These are phyloP conservation scores for Cavenderia fasciculata DNA, from an alignment of 78 protist species.

Conservation along the genomic window DNA sequence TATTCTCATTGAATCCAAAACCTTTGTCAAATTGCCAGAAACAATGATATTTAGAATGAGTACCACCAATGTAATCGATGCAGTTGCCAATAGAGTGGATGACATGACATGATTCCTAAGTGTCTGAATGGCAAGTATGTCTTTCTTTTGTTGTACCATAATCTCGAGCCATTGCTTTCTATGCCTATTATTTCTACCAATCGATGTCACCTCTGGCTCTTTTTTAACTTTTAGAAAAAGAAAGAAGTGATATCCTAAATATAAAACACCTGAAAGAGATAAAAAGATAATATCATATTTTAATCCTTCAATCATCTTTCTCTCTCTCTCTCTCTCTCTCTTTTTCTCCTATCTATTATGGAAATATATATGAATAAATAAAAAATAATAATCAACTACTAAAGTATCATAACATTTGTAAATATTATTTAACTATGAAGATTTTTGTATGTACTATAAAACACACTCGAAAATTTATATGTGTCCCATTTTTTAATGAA, in stretches of 20 bases:
- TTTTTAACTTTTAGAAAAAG: slow-evolving; percentile 2
- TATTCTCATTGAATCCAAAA: slow-evolving; percentile 28
- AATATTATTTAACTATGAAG: too few relatives aligned
- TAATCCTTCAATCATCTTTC: slow-evolving; percentile 46
- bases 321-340: too few relatives aligned
- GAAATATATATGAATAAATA: too few relatives aligned
- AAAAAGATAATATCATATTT: slow-evolving; percentile 62
- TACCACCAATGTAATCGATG: slow-evolving; percentile 60
- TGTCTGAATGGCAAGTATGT: slow-evolving; percentile 46
- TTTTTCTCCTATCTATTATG: too few relatives aligned
- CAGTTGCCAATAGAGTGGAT: slow-evolving; percentile 39
- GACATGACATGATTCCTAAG: slow-evolving; percentile 49
- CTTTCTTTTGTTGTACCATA: slow-evolving; percentile 39
- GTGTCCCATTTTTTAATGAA: too few relatives aligned
- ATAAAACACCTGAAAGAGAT: not conserved
- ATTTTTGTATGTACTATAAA: too few relatives aligned
- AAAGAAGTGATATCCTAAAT: slow-evolving; percentile 7
- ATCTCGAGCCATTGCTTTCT: slow-evolving; percentile 21
- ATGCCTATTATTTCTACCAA: slow-evolving; percentile 53
- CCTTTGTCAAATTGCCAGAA: not conserved
- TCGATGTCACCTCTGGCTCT: slow-evolving; percentile 5
- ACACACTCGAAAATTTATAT: too few relatives aligned
- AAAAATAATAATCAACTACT: too few relatives aligned
- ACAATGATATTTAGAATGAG: slow-evolving; percentile 32
- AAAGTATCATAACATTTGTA: too few relatives aligned